Evolutionary conservation across 2,329 filamentous ascomycete genomes (phyloP).

Genomic region (Zalaria obscura): DNA sequence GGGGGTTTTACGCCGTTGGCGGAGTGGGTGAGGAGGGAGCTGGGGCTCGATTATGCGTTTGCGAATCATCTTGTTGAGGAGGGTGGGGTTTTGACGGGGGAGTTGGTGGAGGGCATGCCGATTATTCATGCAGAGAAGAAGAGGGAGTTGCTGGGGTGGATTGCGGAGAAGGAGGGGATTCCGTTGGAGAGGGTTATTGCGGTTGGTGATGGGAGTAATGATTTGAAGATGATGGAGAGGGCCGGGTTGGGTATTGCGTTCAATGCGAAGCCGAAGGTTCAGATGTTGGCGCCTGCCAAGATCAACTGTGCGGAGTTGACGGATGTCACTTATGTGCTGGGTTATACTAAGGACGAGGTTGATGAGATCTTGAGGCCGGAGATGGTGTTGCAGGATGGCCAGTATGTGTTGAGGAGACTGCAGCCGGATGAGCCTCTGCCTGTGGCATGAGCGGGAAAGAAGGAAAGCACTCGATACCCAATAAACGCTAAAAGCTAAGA

Average conservation of each 20-base stretch:
- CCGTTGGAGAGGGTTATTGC: conserved; percentile 54
- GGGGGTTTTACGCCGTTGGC: conserved; percentile 88
- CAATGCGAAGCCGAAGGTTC: conserved; percentile 72
- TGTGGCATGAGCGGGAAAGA: too few relatives aligned
- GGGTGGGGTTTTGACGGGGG: conserved; percentile 48
- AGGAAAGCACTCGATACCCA: too few relatives aligned
- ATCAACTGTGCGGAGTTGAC: conserved; percentile 57
- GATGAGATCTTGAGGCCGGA: conserved; percentile 7
- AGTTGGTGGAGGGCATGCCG: conserved; percentile 51
- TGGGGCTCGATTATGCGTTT: conserved; percentile 76
- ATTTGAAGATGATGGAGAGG: conserved; percentile 62
- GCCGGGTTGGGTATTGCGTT: conserved; percentile 70
- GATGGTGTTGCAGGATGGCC: conserved; percentile 2
- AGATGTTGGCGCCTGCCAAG: conserved; percentile 59
- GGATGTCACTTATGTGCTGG: conserved; percentile 62
- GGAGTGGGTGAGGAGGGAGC: conserved; percentile 63
- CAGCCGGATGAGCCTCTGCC: too few relatives aligned
- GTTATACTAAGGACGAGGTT: conserved; percentile 22
- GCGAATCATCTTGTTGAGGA: conserved; percentile 70
- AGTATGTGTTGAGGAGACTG: conserved; percentile 3
- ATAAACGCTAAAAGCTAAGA: too few relatives aligned
- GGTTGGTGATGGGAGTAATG: conserved; percentile 72
- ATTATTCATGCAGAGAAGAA: conserved; percentile 71
- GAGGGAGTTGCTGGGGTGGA: conserved; percentile 53
- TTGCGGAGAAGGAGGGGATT: conserved; percentile 54